Base-by-base conservation (phyloP, 2,329 filamentous ascomycete species). In the Fusarium pseudocircinatum region DNA sequence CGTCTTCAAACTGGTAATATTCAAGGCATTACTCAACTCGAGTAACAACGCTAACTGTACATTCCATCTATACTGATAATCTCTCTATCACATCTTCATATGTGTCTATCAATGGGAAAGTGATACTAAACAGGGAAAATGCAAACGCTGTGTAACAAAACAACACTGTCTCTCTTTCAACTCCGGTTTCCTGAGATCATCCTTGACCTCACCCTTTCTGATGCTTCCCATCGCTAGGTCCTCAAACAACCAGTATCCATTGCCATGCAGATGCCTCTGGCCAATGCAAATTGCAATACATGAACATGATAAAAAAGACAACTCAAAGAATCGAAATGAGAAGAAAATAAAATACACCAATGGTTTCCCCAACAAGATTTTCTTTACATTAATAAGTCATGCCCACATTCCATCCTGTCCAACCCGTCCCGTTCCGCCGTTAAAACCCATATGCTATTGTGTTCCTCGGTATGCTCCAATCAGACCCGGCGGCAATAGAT, bases 1-100 rank as follows among this genome's bases (percentile, higher is more conserved):
- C 53, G 34, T 50, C 40, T 42, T 49, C 40, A 36, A 24, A 28
- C 40, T 67, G 69, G 15, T 46, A 46, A 65, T 68, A 53, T 60
- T 37, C 44, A 52, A 66, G 43, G 49, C 44, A 34, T 60, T 66
- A 60, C 36, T 63, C 49, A 49, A 67, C 59, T 44, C 52, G 54
- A 44, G 56, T 59, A 73, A 56, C 40, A 62, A 68, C 42, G 43
- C 52, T 77, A 77, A 67, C 66, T 78, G 68, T 77, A 77, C 75
- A 60, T 60, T 44, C 46, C 57, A 43, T 63, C 56, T 70, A 63
- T 68, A 53, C 44, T 53, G 69, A 60, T 67, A 61, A 58, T 64
- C 63, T 47, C 72, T 77, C 70, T 73, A 73, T 63, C 50, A 24
- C 43, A 22, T 58, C 46, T 54, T 40, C 49, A 24, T 24, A 61